Conservation (phyloP, 2,329 filamentous ascomycete species). For the Fusarium virguliforme region DNA sequence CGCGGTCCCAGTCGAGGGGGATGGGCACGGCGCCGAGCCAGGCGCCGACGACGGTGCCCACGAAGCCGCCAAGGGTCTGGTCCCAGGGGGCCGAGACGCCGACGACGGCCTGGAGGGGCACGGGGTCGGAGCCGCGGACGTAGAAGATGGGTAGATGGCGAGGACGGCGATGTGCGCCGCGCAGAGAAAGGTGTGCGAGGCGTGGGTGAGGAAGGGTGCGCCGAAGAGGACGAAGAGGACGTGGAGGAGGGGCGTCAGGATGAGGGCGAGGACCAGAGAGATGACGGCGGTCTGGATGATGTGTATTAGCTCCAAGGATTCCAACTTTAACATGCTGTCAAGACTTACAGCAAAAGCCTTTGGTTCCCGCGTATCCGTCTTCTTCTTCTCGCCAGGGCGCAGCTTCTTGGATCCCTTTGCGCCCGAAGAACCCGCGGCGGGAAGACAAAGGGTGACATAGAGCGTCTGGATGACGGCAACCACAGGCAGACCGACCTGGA, state of each 20-base stretch:
- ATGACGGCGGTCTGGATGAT: constrained; percentile 61
- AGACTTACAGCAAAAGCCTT: constrained; percentile 65
- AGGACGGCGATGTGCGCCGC: constrained; percentile 87
- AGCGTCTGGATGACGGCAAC: constrained; percentile 75
- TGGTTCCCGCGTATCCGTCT: constrained; percentile 61
- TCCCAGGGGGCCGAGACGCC: constrained; percentile 82
- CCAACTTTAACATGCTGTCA: background rate
- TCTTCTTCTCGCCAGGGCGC: constrained; percentile 71
- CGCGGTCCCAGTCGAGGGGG: constrained; percentile 97
- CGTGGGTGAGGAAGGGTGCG: constrained; percentile 88
- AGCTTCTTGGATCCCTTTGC: constrained; percentile 64
- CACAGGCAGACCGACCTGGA: constrained; percentile 74
- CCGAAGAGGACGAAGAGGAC: constrained; percentile 87
- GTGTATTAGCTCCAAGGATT: constrained; percentile 24
- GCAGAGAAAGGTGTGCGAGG: constrained; percentile 83
- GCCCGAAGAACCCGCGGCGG: constrained; percentile 68
- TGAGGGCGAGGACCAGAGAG: constrained; percentile 73
- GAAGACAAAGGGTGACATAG: constrained; percentile 76
- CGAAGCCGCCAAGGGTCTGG: constrained; percentile 84
- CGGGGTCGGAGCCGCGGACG: constrained; percentile 82
- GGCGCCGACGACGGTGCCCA: constrained; percentile 85
- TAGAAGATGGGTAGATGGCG: constrained; percentile 85
- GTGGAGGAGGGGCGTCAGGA: constrained; percentile 77
- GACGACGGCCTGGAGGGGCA: constrained; percentile 79
- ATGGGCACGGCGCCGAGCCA: constrained; percentile 97